phyloP scores from a whole-genome alignment of 768 basidiomycete species.

The Chalciporus chontae region DNA sequence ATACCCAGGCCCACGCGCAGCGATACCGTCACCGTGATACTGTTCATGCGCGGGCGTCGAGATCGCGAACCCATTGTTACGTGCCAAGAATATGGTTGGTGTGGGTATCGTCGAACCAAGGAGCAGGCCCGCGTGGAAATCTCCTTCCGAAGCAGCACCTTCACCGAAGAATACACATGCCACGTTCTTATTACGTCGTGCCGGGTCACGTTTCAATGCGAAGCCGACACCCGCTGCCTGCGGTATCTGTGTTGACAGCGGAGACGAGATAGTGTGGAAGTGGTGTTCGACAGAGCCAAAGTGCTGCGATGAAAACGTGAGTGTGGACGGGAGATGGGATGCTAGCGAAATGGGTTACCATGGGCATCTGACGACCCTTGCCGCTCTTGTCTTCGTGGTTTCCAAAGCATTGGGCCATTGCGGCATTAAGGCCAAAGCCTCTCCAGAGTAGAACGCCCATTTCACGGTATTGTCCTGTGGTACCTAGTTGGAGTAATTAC shows the following conservation, averaged over 20 bases:
- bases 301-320: conserved; percentile 49
- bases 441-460: conserved; percentile 90
- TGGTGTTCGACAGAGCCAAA: conserved; percentile 82
- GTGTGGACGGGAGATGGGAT: neutral
- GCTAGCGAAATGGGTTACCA: conserved; percentile 45
- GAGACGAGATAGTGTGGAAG: conserved; percentile 93
- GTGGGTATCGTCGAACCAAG: conserved; percentile 74
- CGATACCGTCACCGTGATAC: conserved; percentile 90
- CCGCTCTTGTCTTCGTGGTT: conserved; percentile 75
- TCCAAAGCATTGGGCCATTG: conserved; percentile 92
- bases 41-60: conserved; percentile 89
- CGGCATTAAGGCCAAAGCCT: conserved; percentile 70
- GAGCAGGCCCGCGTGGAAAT: conserved; percentile 90
- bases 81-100: conserved; percentile 69
- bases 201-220: conserved; percentile 76
- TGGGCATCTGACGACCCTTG: conserved; percentile 93
- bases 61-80: conserved; percentile 93
- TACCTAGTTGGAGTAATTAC: neutral
- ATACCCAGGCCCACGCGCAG: conserved; percentile 84
- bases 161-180: conserved; percentile 93
- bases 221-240: conserved; percentile 93
- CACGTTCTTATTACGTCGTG: conserved; percentile 63
- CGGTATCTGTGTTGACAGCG: conserved; percentile 91
- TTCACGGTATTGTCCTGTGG: conserved; percentile 84
- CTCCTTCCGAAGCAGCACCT: conserved; percentile 91